These are phyloP conservation scores for Pythium aphanidermatum DNA, from an alignment of 352 stramenopile genomes.

Conservation along the genomic window DNA sequence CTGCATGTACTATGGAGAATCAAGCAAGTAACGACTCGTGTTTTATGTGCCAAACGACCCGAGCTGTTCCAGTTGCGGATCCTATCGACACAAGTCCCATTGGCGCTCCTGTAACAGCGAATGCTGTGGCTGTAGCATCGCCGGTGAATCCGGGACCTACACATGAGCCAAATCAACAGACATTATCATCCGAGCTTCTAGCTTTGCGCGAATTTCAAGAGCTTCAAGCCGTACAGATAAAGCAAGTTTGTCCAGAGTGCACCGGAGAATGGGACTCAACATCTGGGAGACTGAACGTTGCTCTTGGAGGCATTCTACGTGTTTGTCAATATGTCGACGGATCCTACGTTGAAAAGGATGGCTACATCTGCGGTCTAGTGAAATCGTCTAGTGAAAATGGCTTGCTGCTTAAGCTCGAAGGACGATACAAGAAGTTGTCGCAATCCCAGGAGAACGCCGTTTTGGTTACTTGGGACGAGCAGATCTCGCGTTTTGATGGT, in stretches of 20 bases:
- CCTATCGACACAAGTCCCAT: slow-evolving; percentile 28
- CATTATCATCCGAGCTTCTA: too few species aligned
- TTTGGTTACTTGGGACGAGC: slow-evolving; percentile 53
- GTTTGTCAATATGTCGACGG: slow-evolving; percentile 68
- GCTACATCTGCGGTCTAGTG: slow-evolving; percentile 52
- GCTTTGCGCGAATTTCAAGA: too few species aligned
- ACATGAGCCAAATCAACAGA: too few species aligned
- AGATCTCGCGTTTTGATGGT: slow-evolving; percentile 56
- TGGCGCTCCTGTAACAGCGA: slow-evolving; percentile 25
- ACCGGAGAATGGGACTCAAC: slow-evolving; percentile 87
- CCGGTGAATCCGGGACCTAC: too few species aligned
- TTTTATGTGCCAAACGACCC: slow-evolving; percentile 63
- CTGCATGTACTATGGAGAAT: slow-evolving; percentile 81
- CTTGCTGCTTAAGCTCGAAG: slow-evolving; percentile 52
- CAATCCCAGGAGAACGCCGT: slow-evolving; percentile 73
- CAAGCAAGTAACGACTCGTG: slow-evolving; percentile 40
- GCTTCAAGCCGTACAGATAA: too few species aligned
- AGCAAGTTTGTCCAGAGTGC: too few species aligned
- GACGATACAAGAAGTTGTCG: slow-evolving; percentile 56
- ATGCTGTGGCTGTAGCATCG: slow-evolving; percentile 22
- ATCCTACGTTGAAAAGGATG: slow-evolving; percentile 66
- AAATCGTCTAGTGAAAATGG: slow-evolving; percentile 19
- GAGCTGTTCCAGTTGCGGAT: slow-evolving; percentile 34
- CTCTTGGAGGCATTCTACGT: slow-evolving; percentile 28
- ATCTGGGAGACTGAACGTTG: slow-evolving; percentile 43